Base-by-base conservation (phyloP, 164 flowering plant species). In the Tetrastigma voinierianum region DNA sequence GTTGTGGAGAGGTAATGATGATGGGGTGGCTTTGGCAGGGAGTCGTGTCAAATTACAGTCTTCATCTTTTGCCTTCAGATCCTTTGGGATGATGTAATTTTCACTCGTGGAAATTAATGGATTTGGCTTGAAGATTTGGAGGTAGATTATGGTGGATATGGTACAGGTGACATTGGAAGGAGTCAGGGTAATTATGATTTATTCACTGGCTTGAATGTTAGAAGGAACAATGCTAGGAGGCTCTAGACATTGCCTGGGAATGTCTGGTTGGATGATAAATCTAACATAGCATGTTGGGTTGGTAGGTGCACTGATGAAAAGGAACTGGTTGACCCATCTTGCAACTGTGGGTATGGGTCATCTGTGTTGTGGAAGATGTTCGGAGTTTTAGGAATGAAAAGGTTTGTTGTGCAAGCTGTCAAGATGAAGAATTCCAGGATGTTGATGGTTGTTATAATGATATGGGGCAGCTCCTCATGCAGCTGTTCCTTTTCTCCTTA, bases 41-140 rank as follows among this genome's bases (percentile, higher is more conserved):
- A 84, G 46, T 69, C 84, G 76, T 60, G 4, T 63, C 74, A 11
- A 69, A 48, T 51, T 97, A 91, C 57, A 82, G 90, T 72, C 72
- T 83, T 46, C 91, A 91, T 57, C 77, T 82, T 53, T 77, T 95
- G 83, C 99, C 99, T 0, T 64, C 88, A 10, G 99, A 95, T 84
- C 99, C 99, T 1, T 95, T 96, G 86, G 1, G 93, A 92, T 97
- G 89, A 84, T 62, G 82, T 90, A 45, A 75, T 79, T 32, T 83
- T 83, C 1, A 85, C 98, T 90, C 25, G 83, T 94, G 1, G 91
- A 90, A 0, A 74, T 90, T 32, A 81, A 88, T 4, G 88, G 87
- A n/a, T n/a, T 44, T 88, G 87, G 92, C 76, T 94, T 51, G 96
- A 82, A 79, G 95, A 87, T 79, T 66, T 86, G 67, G 87, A 84